phyloP scores from a whole-genome alignment of 192 early-diverging fungal species.

The Globomyces pollinis-pini region DNA sequence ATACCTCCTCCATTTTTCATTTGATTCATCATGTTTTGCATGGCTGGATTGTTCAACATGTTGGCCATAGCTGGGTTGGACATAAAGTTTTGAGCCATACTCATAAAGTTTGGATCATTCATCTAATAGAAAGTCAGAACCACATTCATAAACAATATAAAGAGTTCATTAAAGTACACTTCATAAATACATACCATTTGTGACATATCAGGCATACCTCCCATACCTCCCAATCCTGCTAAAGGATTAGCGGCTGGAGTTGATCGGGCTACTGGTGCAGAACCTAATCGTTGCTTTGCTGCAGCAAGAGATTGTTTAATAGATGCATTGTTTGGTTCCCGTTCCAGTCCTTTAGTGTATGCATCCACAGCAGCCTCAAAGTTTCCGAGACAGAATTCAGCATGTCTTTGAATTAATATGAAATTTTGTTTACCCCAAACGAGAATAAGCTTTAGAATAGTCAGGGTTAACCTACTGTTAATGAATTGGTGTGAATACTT shows the following conservation, averaged over 20 bases:
- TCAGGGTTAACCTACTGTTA: slow-evolving; percentile 74
- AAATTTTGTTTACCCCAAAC: too few relatives aligned
- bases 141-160: too few relatives aligned
- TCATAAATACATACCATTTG: slow-evolving; percentile 77
- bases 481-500: too few relatives aligned
- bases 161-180: too few relatives aligned
- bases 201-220: slow-evolving; percentile 31
- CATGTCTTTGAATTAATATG: too few relatives aligned
- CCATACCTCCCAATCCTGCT: background rate
- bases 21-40: slow-evolving; percentile 60
- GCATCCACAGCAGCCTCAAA: slow-evolving; percentile 79
- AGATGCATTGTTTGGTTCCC: slow-evolving; percentile 68
- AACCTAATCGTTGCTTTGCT: slow-evolving; percentile 37
- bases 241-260: slow-evolving; percentile 7
- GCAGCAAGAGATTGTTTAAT: slow-evolving; percentile 70
- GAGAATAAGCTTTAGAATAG: slow-evolving; percentile 90
- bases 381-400: slow-evolving; percentile 81
- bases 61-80: slow-evolving; percentile 69
- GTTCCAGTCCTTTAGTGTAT: slow-evolving; percentile 80
- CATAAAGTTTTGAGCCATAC: slow-evolving; percentile 65
- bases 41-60: slow-evolving; percentile 86
- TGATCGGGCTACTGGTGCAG: background rate
- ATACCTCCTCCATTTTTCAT: slow-evolving; percentile 18
- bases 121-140: slow-evolving; percentile 48
- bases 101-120: slow-evolving; percentile 92